Evolutionary conservation across 805 yeast genomes (phyloP).

Genomic region (Wickerhamomyces alni): DNA sequence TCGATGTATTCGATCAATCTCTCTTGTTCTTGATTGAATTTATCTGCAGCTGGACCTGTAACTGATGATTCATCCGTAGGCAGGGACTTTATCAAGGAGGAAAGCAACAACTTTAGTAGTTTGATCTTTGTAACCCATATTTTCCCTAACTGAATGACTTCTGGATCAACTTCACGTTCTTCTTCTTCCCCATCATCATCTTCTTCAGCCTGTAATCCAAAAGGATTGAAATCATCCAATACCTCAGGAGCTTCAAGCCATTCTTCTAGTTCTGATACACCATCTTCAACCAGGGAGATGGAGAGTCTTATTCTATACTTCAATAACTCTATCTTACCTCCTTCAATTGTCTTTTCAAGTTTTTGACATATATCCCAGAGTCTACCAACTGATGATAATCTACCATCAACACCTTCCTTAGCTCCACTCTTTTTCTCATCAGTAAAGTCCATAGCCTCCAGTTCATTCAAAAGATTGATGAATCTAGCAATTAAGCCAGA

Average conservation of each 20-base stretch:
- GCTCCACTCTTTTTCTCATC: constrained; percentile 13
- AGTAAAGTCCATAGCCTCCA: constrained; percentile 16
- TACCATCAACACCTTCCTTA: constrained; percentile 22
- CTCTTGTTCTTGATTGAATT: constrained; percentile 36
- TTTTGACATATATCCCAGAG: constrained; percentile 66
- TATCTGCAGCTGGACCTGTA: constrained; percentile 41
- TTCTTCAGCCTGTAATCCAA: constrained; percentile 33
- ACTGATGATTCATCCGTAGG: constrained; percentile 31
- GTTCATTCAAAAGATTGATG: constrained; percentile 19
- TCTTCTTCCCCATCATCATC: constrained; percentile 27
- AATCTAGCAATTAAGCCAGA: constrained; percentile 12
- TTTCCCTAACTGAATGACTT: constrained; percentile 35
- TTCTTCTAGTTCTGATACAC: constrained; percentile 58
- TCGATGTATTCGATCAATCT: constrained; percentile 44
- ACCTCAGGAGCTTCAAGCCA: constrained; percentile 61
- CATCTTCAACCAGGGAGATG: constrained; percentile 49
- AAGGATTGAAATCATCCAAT: constrained; percentile 43
- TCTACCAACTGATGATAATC: constrained; percentile 58
- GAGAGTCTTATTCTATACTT: constrained; percentile 39
- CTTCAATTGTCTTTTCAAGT: constrained; percentile 33
- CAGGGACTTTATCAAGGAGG: constrained; percentile 53
- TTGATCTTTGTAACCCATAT: constrained; percentile 49
- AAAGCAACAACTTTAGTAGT: constrained; percentile 50
- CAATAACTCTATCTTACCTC: constrained; percentile 51
- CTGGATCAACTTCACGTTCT: constrained; percentile 27